Evolutionary conservation across 805 yeast species (phyloP).

Genomic region (Candida methanosorbosa): DNA sequence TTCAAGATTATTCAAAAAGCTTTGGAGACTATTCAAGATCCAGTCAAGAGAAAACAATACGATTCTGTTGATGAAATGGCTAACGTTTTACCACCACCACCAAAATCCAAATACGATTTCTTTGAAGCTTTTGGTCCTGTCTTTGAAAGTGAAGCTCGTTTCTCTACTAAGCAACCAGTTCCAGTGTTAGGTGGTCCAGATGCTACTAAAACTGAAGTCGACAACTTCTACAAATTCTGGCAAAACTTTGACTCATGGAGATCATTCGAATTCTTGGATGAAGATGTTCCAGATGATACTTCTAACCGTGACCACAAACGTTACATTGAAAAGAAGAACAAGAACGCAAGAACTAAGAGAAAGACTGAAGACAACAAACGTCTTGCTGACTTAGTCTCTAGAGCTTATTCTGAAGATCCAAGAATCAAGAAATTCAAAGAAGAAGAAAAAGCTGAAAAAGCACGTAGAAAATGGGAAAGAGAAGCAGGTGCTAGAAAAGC

Average conservation of each 20-base stretch:
- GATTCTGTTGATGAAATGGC: conserved; percentile 93
- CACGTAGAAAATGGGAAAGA: conserved; percentile 91
- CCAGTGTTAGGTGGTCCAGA: conserved; percentile 68
- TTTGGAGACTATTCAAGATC: conserved; percentile 79
- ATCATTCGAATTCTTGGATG: conserved; percentile 94
- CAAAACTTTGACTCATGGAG: conserved; percentile 96
- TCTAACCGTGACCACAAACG: conserved; percentile 99
- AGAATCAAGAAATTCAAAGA: conserved; percentile 91
- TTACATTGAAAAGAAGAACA: conserved; percentile 94
- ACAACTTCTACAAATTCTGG: conserved; percentile 85
- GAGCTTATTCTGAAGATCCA: conserved; percentile 88
- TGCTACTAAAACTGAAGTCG: conserved; percentile 72
- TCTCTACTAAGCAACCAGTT: conserved; percentile 85
- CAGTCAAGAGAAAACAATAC: conserved; percentile 81
- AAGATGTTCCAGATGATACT: conserved; percentile 98
- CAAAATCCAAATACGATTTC: conserved; percentile 68
- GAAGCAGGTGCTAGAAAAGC: conserved; percentile 97
- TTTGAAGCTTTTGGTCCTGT: conserved; percentile 89
- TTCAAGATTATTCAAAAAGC: conserved; percentile 98
- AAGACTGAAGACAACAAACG: conserved; percentile 96
- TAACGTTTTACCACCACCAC: conserved; percentile 70
- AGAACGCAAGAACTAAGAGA: conserved; percentile 92
- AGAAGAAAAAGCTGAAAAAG: conserved; percentile 91
- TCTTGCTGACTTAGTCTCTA: conserved; percentile 74
- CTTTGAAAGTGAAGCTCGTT: conserved; percentile 83